These are phyloP conservation scores for Sporothrix humicola DNA, from an alignment of 2,329 filamentous ascomycete species.

Conservation along the genomic window DNA sequence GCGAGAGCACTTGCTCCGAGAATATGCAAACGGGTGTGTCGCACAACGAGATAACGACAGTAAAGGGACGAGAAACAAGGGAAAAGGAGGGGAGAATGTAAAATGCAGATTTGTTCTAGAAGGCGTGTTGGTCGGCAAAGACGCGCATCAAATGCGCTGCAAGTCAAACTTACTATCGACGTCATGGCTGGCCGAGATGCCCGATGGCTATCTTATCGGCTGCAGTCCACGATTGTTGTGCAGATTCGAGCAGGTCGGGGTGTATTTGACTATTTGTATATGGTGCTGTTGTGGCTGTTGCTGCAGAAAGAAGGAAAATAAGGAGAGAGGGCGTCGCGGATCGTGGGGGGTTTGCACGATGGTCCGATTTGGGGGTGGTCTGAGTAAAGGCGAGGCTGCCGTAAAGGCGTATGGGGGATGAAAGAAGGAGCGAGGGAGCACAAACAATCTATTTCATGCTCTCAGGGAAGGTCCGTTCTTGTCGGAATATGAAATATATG, in stretches of 20 bases:
- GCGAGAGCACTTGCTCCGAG: neutral
- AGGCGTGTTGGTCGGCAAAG: slow-evolving; percentile 16
- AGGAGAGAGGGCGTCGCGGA: neutral
- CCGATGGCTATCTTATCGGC: slow-evolving; percentile 38
- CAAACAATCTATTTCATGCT: neutral
- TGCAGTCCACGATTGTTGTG: slow-evolving; percentile 14
- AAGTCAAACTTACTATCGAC: slow-evolving; percentile 44
- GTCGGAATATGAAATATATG: neutral
- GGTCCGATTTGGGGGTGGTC: neutral
- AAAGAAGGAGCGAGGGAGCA: slow-evolving; percentile 5
- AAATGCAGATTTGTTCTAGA: neutral
- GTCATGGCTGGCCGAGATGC: slow-evolving; percentile 41
- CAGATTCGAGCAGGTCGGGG: slow-evolving; percentile 29
- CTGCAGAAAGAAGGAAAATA: neutral
- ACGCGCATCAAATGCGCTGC: neutral
- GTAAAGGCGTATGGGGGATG: neutral
- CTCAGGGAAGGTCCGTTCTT: neutral
- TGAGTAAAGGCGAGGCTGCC: neutral
- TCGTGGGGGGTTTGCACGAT: slow-evolving; percentile 6
- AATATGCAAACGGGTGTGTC: neutral
- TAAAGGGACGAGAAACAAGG: neutral
- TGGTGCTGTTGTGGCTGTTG: slow-evolving; percentile 1
- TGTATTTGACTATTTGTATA: neutral
- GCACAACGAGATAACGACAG: slow-evolving; percentile 23
- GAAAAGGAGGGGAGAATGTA: neutral